These are phyloP conservation scores for Saccharomycopsis babjevae DNA, from an alignment of 805 yeast genomes.

Conservation along the genomic window DNA sequence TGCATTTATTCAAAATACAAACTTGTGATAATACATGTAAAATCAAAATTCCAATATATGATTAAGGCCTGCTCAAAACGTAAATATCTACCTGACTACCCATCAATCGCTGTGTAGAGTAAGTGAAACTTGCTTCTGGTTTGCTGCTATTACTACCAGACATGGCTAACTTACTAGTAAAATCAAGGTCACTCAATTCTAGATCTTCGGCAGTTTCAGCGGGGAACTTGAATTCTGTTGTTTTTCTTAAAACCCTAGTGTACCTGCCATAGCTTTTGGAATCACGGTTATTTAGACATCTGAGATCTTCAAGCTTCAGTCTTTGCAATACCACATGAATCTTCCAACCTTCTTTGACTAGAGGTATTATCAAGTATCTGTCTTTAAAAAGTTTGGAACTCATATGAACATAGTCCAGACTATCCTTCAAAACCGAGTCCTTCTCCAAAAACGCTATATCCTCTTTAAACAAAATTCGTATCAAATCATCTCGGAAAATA, in stretches of 20 bases:
- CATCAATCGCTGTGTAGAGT: neutral
- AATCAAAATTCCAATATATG: no score
- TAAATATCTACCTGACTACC: slow-evolving; percentile 6
- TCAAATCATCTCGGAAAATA: slow-evolving; percentile 1
- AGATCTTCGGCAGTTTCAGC: neutral
- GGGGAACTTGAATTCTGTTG: slow-evolving; percentile 1
- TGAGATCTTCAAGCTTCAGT: slow-evolving; percentile 4
- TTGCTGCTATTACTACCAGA: slow-evolving; percentile 1
- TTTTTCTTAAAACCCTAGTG: neutral
- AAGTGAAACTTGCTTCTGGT: neutral
- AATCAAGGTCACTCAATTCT: neutral
- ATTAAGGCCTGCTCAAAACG: slow-evolving; percentile 8
- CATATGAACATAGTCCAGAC: neutral
- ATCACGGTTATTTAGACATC: neutral
- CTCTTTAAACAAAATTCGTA: slow-evolving; percentile 5
- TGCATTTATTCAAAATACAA: neutral
- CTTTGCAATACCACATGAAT: slow-evolving; percentile 10
- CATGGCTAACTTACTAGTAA: neutral
- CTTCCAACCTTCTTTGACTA: slow-evolving; percentile 7
- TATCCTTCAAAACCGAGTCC: neutral
- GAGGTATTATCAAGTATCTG: slow-evolving; percentile 1
- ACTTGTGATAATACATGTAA: neutral
- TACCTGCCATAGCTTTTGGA: slow-evolving; percentile 1
- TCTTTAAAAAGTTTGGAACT: slow-evolving; percentile 1
- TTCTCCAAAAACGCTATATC: slow-evolving; percentile 1